Evolutionary conservation across 768 basidiomycete genomes (phyloP).

Genomic region (Tremella mesenterica): DNA sequence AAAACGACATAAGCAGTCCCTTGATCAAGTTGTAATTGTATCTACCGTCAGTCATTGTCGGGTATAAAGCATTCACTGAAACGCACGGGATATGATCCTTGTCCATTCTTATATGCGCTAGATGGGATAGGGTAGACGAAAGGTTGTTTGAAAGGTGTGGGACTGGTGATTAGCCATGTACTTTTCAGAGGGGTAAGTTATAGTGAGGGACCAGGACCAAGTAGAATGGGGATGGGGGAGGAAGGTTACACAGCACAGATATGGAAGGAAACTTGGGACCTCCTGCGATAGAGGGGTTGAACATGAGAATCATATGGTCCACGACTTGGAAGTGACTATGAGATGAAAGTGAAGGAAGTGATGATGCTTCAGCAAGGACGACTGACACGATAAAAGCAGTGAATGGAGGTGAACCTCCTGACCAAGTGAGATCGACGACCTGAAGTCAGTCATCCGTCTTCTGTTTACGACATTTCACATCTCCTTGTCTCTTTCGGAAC

Average conservation of each 20-base stretch:
- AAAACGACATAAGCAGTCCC: slow-evolving; percentile 27
- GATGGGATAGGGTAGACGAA: background rate
- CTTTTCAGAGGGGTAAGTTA: slow-evolving; percentile 17
- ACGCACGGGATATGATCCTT: slow-evolving; percentile 19
- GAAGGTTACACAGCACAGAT: too few species aligned
- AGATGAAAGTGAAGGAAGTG: background rate
- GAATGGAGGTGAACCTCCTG: slow-evolving; percentile 24
- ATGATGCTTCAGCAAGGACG: background rate
- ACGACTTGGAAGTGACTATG: background rate
- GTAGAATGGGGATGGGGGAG: too few species aligned
- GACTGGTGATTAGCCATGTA: slow-evolving; percentile 10
- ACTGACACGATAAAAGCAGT: slow-evolving; percentile 28
- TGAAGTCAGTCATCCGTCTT: too few species aligned
- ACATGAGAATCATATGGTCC: slow-evolving; percentile 3
- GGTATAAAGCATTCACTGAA: background rate
- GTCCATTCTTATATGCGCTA: slow-evolving; percentile 2
- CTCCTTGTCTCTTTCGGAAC: too few species aligned
- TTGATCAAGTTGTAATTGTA: slow-evolving; percentile 23
- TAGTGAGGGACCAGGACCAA: too few species aligned
- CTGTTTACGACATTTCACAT: too few species aligned
- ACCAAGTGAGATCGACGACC: slow-evolving; percentile 28
- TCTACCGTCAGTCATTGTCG: slow-evolving; percentile 5
- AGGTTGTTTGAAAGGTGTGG: slow-evolving; percentile 8
- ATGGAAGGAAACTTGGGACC: too few species aligned
- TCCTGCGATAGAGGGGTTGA: slow-evolving; percentile 25